These are phyloP conservation scores for Lophiotrema nucula DNA, from an alignment of 495 filamentous ascomycete genomes.

Conservation along the genomic window DNA sequence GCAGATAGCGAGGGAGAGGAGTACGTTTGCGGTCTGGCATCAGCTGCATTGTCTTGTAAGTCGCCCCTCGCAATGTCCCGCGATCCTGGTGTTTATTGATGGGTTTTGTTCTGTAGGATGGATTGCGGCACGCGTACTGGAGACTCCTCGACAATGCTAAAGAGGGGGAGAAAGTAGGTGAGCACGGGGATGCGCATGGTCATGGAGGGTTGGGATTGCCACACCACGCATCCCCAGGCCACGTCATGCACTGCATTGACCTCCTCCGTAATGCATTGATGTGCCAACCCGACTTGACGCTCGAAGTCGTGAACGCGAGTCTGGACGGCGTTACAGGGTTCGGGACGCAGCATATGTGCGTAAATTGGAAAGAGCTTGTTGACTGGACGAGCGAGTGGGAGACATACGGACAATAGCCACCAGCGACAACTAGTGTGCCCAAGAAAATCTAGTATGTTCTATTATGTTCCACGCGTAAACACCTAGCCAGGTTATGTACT, in stretches of 20 bases:
- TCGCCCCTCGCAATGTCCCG: background rate
- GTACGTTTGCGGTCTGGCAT: conserved; percentile 14
- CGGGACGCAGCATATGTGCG: conserved; percentile 18
- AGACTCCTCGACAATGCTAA: conserved; percentile 2
- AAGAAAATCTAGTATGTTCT: too few species aligned
- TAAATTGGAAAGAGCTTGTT: conserved; percentile 10
- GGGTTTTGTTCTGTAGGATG: conserved; percentile 8
- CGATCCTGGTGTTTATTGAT: background rate
- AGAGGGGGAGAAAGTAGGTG: too few species aligned
- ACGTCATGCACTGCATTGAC: conserved; percentile 16
- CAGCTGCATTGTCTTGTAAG: conserved; percentile 21
- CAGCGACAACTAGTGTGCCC: background rate
- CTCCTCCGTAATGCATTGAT: conserved; percentile 12
- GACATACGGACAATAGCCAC: background rate
- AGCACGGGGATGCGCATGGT: background rate
- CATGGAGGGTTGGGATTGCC: background rate
- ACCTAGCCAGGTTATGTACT: too few species aligned
- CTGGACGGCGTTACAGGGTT: conserved; percentile 16
- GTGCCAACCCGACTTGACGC: conserved; percentile 20
- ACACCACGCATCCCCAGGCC: background rate
- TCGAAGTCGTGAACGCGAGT: conserved; percentile 2
- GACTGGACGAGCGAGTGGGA: conserved; percentile 12
- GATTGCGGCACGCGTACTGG: conserved; percentile 22
- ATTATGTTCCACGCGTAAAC: too few species aligned
- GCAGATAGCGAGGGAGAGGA: conserved; percentile 5